Evolutionary conservation across 441 rosid genomes (phyloP).

Genomic region (Biscutella auriculata): DNA sequence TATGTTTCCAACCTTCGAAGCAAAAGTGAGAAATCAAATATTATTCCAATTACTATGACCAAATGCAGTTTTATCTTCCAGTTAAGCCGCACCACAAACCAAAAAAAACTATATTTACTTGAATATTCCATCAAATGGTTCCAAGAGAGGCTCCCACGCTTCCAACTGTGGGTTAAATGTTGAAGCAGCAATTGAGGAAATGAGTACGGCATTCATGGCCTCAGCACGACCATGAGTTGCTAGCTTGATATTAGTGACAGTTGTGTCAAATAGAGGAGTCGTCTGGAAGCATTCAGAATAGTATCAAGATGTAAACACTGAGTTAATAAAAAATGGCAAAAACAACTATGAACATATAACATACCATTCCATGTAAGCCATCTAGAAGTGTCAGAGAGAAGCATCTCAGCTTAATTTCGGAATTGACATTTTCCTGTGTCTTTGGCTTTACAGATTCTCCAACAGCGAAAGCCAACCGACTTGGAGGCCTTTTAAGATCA

Average conservation of each 20-base stretch:
- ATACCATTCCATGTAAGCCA: conserved; percentile 91
- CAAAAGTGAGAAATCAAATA: conserved; percentile 8
- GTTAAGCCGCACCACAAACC: neutral
- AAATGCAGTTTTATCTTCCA: neutral
- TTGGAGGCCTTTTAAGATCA: conserved; percentile 81
- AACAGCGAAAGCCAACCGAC: conserved; percentile 66
- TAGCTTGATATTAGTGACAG: conserved; percentile 89
- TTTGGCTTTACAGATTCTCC: conserved; percentile 89
- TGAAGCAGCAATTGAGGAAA: conserved; percentile 94
- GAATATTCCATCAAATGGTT: conserved; percentile 99
- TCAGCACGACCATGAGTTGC: conserved; percentile 91
- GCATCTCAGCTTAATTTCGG: conserved; percentile 78
- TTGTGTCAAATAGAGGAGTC: conserved; percentile 85
- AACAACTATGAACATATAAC: conserved; percentile 15
- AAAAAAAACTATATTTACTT: conserved; percentile 41
- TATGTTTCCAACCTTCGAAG: conserved; percentile 84
- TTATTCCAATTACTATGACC: neutral
- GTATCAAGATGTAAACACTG: conserved; percentile 10
- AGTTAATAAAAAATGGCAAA: conserved; percentile 8
- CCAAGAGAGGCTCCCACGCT: conserved; percentile 99
- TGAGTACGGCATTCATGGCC: conserved; percentile 95
- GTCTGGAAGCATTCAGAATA: conserved; percentile 46
- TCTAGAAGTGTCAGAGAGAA: conserved; percentile 83
- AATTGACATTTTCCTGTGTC: conserved; percentile 70
- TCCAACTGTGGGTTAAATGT: conserved; percentile 87